Evolutionary conservation across 306 rosid genomes (phyloP).

Genomic region (Gastrolobium bilobum): DNA sequence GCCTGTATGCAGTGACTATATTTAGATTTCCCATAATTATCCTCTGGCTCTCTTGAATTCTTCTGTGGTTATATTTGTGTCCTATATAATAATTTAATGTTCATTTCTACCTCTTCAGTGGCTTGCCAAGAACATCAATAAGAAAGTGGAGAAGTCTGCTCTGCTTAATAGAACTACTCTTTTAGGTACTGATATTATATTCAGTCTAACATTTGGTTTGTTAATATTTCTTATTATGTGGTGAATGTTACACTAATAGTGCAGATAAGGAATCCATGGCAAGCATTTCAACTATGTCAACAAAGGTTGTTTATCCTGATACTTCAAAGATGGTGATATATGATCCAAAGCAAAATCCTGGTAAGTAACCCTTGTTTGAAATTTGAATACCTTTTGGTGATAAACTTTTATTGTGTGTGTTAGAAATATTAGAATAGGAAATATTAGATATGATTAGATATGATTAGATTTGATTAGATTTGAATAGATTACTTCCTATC

Average conservation of each 20-base stretch:
- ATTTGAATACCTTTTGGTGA: conserved; percentile 16
- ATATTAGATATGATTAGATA: too few species aligned
- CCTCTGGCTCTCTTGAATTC: neutral
- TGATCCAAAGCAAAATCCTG: conserved; percentile 87
- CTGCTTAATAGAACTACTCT: conserved; percentile 61
- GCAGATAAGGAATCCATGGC: conserved; percentile 67
- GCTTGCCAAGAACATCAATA: conserved; percentile 76
- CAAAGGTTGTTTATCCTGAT: conserved; percentile 82
- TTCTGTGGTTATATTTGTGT: conserved; percentile 18
- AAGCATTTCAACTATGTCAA: conserved; percentile 58
- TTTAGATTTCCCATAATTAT: conserved; percentile 8
- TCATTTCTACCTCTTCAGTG: conserved; percentile 67
- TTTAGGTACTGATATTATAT: conserved; percentile 61
- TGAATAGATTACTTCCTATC: too few species aligned
- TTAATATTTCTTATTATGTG: conserved; percentile 31
- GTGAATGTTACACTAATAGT: conserved; percentile 38
- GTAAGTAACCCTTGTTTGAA: conserved; percentile 51
- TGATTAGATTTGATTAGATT: too few species aligned
- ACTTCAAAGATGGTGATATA: conserved; percentile 84
- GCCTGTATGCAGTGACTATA: neutral
- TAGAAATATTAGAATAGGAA: too few species aligned
- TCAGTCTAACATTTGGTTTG: conserved; percentile 41
- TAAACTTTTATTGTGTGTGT: neutral
- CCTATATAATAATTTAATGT: conserved; percentile 40
- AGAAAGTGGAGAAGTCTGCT: conserved; percentile 64